Conservation (phyloP, 345 rosid species). For the Garcia nutans region DNA sequence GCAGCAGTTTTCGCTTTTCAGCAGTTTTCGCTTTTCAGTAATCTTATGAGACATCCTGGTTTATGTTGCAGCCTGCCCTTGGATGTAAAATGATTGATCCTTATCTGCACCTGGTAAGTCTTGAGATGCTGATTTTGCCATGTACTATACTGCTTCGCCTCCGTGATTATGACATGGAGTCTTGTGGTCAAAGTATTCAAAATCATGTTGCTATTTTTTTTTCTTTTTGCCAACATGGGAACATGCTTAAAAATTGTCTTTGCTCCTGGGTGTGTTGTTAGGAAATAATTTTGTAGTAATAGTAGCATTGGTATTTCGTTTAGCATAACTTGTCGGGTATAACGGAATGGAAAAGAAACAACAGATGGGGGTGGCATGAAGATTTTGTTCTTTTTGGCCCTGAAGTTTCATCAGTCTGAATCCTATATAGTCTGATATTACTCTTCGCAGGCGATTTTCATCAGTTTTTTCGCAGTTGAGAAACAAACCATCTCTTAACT, state of each 20-base stretch:
- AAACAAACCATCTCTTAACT: too few relatives aligned
- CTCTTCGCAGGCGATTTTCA: too few relatives aligned
- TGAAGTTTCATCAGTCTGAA: too few relatives aligned
- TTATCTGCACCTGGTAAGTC: too few relatives aligned
- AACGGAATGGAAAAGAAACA: neutral
- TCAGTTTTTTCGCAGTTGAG: too few relatives aligned
- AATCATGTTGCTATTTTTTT: neutral
- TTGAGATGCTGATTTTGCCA: too few relatives aligned
- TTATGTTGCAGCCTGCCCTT: constrained; percentile 1
- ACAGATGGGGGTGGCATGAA: too few relatives aligned
- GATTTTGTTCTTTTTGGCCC: neutral
- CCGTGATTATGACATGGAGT: neutral
- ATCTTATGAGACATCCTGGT: neutral
- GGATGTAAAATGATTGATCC: too few relatives aligned
- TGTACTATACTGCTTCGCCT: neutral
- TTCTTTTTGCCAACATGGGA: neutral
- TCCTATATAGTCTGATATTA: too few relatives aligned
- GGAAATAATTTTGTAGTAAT: neutral
- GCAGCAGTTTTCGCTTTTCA: neutral
- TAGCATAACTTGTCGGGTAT: neutral
- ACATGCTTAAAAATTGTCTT: neutral
- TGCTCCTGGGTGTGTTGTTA: neutral
- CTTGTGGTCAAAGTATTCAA: neutral
- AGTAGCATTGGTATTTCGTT: neutral
- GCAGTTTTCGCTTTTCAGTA: neutral